Base-by-base conservation (phyloP, 148 eudicot genomes). In the Chenopodium suecicum region DNA sequence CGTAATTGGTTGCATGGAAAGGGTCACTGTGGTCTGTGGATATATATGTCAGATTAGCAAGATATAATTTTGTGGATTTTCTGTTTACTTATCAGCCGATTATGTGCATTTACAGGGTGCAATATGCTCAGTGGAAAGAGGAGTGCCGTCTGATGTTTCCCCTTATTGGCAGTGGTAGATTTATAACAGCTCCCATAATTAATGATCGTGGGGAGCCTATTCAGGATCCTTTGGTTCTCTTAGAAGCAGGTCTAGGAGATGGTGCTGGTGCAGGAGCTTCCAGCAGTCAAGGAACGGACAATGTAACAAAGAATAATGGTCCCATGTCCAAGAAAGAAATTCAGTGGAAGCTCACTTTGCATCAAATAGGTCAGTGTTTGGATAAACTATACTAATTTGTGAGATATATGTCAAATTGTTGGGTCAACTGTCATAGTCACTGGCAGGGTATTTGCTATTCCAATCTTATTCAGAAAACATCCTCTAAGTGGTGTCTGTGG, bases 311-410 rank as follows among this genome's bases (percentile, higher is more conserved):
- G 64, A 73, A 77, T n/a, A 72, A 27, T 58, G 74, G 70, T 77
- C 86, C 83, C 23, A 81, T 84, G 86, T 72, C 84, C 82, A 84
- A 90, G 87, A 91, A 90, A 86, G 86, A 90, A 81, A 92, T 96
- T 79, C 91, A 92, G 69, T 96, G 99, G 99, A 96, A 96, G 88
- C 99, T 92, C 77, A 87, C 92, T 67, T 85, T 96, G 75, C 99
- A 94, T 89, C 99, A 96, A 87, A 96, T 96, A 90, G 99, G 99
- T 94, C 83, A 82, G 94, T 91, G 52, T 17, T 37, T n/a, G 23
- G 23, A 46, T 63, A 44, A 74, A 29, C 7, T 66, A 41, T 70
- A 29, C 27, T 72, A 50, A 13, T 67, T 44, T 48, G 9, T 46
- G 41, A 70, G 20, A 4, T 27, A 27, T 80, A 14, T 16, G 68